phyloP scores from a whole-genome alignment of 495 filamentous ascomycete genomes.

The Hyaloscypha hepaticicola region DNA sequence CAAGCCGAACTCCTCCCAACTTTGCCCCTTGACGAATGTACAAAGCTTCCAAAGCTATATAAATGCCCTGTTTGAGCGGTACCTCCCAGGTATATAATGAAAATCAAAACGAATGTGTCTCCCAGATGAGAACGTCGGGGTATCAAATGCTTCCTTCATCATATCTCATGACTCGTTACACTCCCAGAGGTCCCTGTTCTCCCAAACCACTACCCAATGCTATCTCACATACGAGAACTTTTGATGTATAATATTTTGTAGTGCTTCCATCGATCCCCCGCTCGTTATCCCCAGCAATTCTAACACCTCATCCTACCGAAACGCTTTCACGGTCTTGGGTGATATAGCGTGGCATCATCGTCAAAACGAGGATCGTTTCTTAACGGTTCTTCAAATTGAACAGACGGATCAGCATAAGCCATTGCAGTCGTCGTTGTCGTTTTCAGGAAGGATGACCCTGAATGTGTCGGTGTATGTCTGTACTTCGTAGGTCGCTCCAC shows the following conservation, averaged over 20 bases:
- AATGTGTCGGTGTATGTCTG: constrained; percentile 41
- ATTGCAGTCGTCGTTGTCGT: constrained; percentile 41
- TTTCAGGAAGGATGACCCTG: constrained; percentile 40
- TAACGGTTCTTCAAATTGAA: neutral
- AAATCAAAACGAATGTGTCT: neutral
- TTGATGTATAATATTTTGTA: neutral
- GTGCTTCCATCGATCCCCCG: neutral
- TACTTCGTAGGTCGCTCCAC: constrained; percentile 30
- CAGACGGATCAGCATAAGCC: constrained; percentile 12
- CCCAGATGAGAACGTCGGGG: neutral
- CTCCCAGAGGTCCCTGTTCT: neutral
- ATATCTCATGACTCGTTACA: neutral
- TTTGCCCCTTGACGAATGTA: neutral
- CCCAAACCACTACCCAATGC: neutral
- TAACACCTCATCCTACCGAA: neutral
- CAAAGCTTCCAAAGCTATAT: neutral
- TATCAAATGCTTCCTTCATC: neutral
- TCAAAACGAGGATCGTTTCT: neutral
- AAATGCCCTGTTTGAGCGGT: neutral
- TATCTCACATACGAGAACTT: neutral
- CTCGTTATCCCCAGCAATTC: neutral
- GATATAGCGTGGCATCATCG: neutral
- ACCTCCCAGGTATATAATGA: neutral
- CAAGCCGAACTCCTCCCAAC: neutral
- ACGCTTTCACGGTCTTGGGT: neutral